Conservation (phyloP, 2,329 filamentous ascomycete genomes). For the Botryotinia calthae region DNA sequence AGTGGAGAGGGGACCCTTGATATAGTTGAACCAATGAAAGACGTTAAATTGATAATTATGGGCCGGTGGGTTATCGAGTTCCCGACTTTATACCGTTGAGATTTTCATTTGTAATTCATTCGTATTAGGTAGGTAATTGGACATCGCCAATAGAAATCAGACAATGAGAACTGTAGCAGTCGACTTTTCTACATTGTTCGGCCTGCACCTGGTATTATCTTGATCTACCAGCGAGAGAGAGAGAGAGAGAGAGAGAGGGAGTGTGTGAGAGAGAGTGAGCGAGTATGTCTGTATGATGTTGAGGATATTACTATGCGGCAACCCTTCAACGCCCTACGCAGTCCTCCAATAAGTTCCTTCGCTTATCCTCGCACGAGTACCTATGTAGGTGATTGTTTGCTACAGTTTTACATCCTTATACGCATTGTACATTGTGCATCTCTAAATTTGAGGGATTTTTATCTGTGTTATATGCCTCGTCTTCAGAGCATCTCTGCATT, state of each 20-base stretch:
- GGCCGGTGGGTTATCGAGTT: not conserved
- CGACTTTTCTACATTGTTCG: not conserved
- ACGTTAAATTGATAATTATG: not conserved
- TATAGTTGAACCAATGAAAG: not conserved
- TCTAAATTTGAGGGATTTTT: not conserved
- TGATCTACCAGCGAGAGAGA: not conserved
- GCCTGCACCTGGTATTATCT: not conserved
- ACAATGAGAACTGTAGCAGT: not conserved
- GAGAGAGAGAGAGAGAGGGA: too few relatives aligned
- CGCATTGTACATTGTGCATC: not conserved
- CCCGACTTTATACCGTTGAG: slow-evolving; percentile 11
- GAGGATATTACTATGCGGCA: not conserved
- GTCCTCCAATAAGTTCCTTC: not conserved
- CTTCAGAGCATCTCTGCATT: not conserved
- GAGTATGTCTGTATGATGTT: not conserved
- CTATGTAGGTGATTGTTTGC: not conserved
- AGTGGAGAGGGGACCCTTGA: slow-evolving; percentile 1
- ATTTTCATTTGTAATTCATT: slow-evolving; percentile 10
- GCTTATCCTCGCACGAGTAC: not conserved
- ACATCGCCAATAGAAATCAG: not conserved
- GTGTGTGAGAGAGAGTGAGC: too few relatives aligned
- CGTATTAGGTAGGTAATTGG: not conserved
- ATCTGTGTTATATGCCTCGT: not conserved
- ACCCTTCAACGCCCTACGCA: not conserved
- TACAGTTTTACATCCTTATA: not conserved